Evolutionary conservation across 768 basidiomycete species (phyloP).

Genomic region (Xerocomus spinulosus): DNA sequence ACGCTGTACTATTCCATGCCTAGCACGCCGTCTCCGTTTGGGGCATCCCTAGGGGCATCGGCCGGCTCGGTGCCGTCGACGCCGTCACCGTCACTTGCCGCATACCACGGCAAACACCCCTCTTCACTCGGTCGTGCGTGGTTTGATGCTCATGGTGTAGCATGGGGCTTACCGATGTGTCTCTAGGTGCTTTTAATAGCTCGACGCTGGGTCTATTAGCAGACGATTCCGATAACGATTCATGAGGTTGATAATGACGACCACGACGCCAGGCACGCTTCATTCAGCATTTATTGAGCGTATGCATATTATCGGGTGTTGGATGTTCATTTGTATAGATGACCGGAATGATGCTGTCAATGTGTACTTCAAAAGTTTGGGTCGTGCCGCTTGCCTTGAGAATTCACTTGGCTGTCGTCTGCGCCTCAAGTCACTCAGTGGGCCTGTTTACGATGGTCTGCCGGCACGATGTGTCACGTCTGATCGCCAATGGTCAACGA

Average conservation of each 20-base stretch:
- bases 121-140: conserved; percentile 34
- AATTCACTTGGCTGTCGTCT: too few relatives aligned
- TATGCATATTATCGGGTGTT: conserved; percentile 2
- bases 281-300: conserved; percentile 6
- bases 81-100: conserved; percentile 36
- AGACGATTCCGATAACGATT: conserved; percentile 29
- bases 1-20: conserved; percentile 33
- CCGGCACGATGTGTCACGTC: too few relatives aligned
- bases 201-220: conserved; percentile 24
- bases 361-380: too few relatives aligned
- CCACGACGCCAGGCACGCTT: not conserved
- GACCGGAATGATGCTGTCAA: too few relatives aligned
- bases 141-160: too few relatives aligned
- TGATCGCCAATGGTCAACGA: too few relatives aligned
- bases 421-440: too few relatives aligned
- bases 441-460: too few relatives aligned
- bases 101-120: conserved; percentile 37
- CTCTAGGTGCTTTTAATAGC: conserved; percentile 27
- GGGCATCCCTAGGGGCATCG: conserved; percentile 31
- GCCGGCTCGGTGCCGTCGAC: conserved; percentile 30
- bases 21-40: conserved; percentile 37
- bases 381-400: too few relatives aligned
- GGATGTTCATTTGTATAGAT: conserved; percentile 6
- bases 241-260: conserved; percentile 8
- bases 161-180: too few relatives aligned